Evolutionary conservation across 495 filamentous ascomycete genomes (phyloP).

Genomic region (Hyaloscypha variabilis): DNA sequence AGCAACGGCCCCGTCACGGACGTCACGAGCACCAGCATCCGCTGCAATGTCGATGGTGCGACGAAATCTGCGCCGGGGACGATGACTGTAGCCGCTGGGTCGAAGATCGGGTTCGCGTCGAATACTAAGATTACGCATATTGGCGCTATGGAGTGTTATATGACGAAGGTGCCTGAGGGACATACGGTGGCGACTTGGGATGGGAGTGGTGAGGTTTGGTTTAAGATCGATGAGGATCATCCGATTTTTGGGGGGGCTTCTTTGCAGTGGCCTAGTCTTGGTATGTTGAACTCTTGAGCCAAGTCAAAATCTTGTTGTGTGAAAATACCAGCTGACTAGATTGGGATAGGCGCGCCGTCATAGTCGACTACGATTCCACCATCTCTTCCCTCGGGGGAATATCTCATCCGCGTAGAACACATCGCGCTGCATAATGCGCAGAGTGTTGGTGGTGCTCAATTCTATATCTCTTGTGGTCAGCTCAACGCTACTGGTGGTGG

Average conservation of each 20-base stretch:
- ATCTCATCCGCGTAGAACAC: conserved; percentile 60
- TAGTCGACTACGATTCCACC: not conserved
- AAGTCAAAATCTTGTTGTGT: not conserved
- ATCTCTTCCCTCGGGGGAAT: conserved; percentile 50
- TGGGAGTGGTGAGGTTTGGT: conserved; percentile 48
- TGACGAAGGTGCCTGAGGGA: conserved; percentile 47
- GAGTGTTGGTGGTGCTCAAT: conserved; percentile 48
- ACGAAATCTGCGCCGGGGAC: conserved; percentile 38
- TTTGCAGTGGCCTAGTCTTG: conserved; percentile 36
- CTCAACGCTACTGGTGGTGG: too few relatives aligned
- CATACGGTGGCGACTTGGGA: conserved; percentile 48
- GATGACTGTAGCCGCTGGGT: not conserved
- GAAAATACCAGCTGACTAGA: not conserved
- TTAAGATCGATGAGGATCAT: conserved; percentile 40
- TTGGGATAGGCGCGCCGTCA: not conserved
- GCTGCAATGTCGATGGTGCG: conserved; percentile 52
- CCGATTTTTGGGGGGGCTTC: conserved; percentile 30
- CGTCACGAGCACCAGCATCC: too few relatives aligned
- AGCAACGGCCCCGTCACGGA: conserved; percentile 53
- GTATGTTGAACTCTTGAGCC: too few relatives aligned
- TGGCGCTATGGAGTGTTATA: conserved; percentile 30
- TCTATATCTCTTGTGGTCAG: conserved; percentile 63
- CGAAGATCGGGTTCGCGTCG: not conserved
- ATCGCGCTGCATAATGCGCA: conserved; percentile 59
- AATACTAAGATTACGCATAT: not conserved